These are phyloP conservation scores for Rhodotorula sp. DNA, from an alignment of 1,284 basidiomycete genomes.

Conservation along the genomic window DNA sequence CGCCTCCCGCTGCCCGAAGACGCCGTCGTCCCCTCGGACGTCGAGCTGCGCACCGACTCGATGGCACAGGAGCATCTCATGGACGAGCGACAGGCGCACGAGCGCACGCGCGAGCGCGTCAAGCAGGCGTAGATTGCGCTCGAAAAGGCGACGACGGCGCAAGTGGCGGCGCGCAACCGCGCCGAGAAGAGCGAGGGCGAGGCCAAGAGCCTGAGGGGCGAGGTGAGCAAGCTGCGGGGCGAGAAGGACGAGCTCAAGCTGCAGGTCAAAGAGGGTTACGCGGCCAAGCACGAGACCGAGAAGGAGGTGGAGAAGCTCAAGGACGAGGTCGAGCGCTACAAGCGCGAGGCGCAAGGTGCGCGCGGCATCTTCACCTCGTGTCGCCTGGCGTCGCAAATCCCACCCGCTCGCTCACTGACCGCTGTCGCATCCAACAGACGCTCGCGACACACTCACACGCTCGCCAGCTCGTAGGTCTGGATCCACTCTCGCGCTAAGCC, in stretches of 20 bases:
- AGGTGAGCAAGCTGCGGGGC: background rate
- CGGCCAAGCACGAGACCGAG: background rate
- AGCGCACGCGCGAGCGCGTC: background rate
- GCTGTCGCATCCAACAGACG: background rate
- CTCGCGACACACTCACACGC: background rate
- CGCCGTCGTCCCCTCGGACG: background rate
- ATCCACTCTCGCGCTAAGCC: background rate
- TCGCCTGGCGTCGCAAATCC: no score
- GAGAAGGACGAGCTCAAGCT: conserved; percentile 5
- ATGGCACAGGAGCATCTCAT: background rate
- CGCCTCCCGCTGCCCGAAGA: background rate
- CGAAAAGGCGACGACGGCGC: background rate
- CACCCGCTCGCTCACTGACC: background rate
- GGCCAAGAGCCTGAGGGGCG: background rate
- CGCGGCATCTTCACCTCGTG: no score
- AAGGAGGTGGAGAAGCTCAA: background rate
- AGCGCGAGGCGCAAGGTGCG: conserved; percentile 10
- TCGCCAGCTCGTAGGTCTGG: background rate
- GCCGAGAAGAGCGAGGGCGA: conserved; percentile 2
- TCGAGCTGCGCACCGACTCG: conserved; percentile 3
- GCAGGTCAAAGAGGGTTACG: conserved; percentile 4
- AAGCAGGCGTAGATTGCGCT: background rate
- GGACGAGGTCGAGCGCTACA: background rate
- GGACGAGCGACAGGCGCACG: background rate
- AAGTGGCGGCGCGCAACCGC: background rate